Evolutionary conservation across 148 eudicot species (phyloP).

Genomic region (Chenopodium suecicum): DNA sequence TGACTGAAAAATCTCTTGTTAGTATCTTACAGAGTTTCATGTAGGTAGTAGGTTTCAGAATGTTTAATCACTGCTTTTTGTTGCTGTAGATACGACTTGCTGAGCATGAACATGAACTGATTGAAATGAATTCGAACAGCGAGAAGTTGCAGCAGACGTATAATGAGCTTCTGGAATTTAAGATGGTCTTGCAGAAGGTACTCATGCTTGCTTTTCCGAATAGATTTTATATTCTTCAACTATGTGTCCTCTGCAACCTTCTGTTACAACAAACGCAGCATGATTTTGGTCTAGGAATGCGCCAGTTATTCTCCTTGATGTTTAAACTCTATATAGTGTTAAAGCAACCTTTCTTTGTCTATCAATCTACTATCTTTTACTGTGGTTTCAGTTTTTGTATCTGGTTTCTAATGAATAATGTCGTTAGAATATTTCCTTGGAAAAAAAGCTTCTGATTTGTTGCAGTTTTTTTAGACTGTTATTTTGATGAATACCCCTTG

Average conservation of each 20-base stretch:
- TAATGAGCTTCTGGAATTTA: conserved; percentile 90
- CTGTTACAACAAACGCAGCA: not conserved
- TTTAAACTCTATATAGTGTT: not conserved
- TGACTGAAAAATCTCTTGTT: no score
- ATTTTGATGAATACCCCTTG: not conserved
- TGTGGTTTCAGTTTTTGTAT: not conserved
- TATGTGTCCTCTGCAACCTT: not conserved
- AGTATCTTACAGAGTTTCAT: not conserved
- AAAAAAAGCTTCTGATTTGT: not conserved
- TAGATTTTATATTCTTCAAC: not conserved
- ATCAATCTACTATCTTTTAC: not conserved
- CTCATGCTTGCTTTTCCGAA: conserved; percentile 10
- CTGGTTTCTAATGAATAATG: not conserved
- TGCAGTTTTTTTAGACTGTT: not conserved
- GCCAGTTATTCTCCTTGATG: not conserved
- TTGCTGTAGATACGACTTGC: conserved; percentile 67
- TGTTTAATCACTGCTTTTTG: conserved; percentile 16
- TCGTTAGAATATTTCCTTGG: not conserved
- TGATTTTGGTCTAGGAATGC: not conserved
- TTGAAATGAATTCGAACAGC: conserved; percentile 84
- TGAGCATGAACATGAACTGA: conserved; percentile 92
- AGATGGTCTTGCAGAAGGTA: conserved; percentile 97
- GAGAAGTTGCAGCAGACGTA: conserved; percentile 78
- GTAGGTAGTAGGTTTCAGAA: conserved; percentile 12
- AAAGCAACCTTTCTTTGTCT: not conserved